Base-by-base conservation (phyloP, 2,329 filamentous ascomycete genomes). In the Penicillium sp. region DNA sequence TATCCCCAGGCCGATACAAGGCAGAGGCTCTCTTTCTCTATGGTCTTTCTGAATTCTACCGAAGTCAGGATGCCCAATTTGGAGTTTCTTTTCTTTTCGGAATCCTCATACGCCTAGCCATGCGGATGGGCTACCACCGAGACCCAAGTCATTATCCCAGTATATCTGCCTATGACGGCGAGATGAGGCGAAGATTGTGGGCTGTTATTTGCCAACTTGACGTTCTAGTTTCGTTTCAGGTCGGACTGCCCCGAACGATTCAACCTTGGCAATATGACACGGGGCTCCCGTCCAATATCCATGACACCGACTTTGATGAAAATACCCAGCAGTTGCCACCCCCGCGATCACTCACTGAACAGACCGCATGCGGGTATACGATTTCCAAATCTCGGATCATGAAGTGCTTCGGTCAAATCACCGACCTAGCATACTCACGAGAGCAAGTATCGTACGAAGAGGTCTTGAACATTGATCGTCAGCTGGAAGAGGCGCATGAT, bases 201-300 rank as follows among this genome's bases (percentile, higher is more conserved):
- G 63, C 67, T 16, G 62, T 72, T 31, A 56, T 76, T 8, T 67
- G 66, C 24, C 85, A 87, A 65, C 76, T 88, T 48, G 87, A 89
- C 62, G 71, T 83, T 2, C 71, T 89, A 14, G 78, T 84, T 1
- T 81, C 83, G 1, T 87, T 87, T 62, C 84, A 88, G 62, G 77
- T 88, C 55, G 87, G 87, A 1, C 71, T 89, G 13, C 87, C 87
- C 6, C 80, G 81, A 56, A 84, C 86, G 74, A 77, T 87, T 39
- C 77, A 83, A 52, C 77, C 79, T 23, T 82, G 86, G 58, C 83
- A 87, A 48, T 82, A 79, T 39, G 87, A 89, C 63, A 85, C 83
- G 0, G 67, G 72, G 8, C 65, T 80, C n/a, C 85, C 86, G 5
- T 75, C 78, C 10, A 88, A 89, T 65, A 65, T 88, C 14, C 69